Evolutionary conservation across 306 rosid genomes (phyloP), one percentile per base, ranked within the genome.

Genomic region (Sicyos baderoa): DNA sequence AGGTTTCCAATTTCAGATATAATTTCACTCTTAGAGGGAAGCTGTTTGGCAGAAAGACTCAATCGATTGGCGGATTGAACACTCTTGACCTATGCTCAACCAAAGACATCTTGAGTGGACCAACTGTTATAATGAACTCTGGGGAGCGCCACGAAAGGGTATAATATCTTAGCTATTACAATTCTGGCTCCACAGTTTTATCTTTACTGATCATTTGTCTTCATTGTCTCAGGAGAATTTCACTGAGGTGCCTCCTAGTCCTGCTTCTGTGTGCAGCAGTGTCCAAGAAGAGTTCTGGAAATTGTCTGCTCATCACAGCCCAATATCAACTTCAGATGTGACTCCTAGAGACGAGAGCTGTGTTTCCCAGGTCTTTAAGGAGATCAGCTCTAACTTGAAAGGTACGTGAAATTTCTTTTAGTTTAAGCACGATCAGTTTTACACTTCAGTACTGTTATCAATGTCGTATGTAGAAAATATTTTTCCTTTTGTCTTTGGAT

Each of bases 161-260:
- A 61, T 45, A 63, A 61, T 75, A 58, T 5, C 62, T 55, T 50
- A 69, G 47, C 47, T 49, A 52, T 37, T 68, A 67, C 54, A 49
- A 27, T 77, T 78, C 21, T 56, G 75, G 47, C 74, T 75, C 72
- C 63, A 63, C 54, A 52, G 62, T 74, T 27, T 21, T 23, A 64
- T 78, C 60, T 75, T 73, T 27, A 77, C 74, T 73, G 66, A 75
- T 72, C 44, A 48, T 64, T 68, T 75, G 37, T 71, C 63, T 50
- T 63, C 21, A 65, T 78, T 70, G n/a, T 78, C 61, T 68, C 51
- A 94, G 99, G 99, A 94, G 51, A 94, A 90, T 73, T 90, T 79
- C 78, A 94, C 99, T 35, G 99, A 94, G 89, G 99, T 94, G 52
- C 99, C 99, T 77, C 99, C 99, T 62, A 94, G 99, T 83, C 99